These are phyloP conservation scores for Phytopythium kandeliae DNA, from an alignment of 352 stramenopile genomes.

Conservation along the genomic window DNA sequence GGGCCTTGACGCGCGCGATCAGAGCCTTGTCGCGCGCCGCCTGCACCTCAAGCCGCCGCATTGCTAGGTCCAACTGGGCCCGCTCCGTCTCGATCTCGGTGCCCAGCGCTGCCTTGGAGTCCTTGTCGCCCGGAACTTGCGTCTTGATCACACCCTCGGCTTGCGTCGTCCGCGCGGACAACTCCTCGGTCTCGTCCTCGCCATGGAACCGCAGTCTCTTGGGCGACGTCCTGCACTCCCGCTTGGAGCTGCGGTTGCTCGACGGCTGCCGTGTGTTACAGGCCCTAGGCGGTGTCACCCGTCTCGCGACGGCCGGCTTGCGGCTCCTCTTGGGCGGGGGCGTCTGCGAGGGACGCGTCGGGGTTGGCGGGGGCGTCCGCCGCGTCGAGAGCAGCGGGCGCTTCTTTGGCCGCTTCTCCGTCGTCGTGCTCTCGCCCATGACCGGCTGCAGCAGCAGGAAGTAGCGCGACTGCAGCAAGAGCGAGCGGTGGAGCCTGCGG, in stretches of 20 bases:
- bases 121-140: constrained; percentile 8
- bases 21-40: constrained; percentile 25
- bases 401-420: constrained; percentile 13
- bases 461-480: constrained; percentile 25
- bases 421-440: constrained; percentile 16
- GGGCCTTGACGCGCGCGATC: constrained; percentile 19
- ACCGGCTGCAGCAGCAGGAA: constrained; percentile 26
- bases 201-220: not conserved
- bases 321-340: constrained; percentile 1
- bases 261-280: not conserved
- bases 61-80: constrained; percentile 22
- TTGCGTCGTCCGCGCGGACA: not conserved
- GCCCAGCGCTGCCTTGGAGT: constrained; percentile 13
- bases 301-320: not conserved
- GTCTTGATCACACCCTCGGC: constrained; percentile 17
- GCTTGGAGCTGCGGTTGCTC: not conserved
- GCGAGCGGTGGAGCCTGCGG: constrained; percentile 14
- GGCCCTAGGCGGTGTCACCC: not conserved
- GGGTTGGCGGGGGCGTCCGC: constrained; percentile 8
- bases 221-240: not conserved
- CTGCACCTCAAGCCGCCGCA: constrained; percentile 23
- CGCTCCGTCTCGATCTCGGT: constrained; percentile 26
- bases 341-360: constrained; percentile 1
- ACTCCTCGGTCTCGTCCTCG: not conserved
- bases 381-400: constrained; percentile 18